Evolutionary conservation across 352 stramenopile species (phyloP), one percentile per base, ranked within the genome.

Genomic region (Globisporangium orthogonon): DNA sequence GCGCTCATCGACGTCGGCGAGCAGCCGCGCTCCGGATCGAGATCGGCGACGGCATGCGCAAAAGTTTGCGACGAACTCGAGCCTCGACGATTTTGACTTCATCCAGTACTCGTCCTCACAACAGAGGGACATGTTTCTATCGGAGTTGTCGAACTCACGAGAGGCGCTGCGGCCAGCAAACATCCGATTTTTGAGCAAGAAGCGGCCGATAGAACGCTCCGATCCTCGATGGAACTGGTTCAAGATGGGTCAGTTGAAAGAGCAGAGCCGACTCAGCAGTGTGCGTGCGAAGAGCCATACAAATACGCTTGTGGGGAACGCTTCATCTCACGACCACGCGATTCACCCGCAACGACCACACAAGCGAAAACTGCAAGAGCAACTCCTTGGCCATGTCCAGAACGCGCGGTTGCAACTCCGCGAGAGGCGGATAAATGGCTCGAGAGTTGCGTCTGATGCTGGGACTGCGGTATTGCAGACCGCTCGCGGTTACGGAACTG

Each of bases 171-270:
- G 44, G 30, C 29, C 28, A 15, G 69, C 69, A 44, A 83, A 83
- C 56, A 48, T 83, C 11, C 69, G 74, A 15, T 59, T 83, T 10
- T 29, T 62, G 46, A 60, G 66, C 17, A 69, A 56, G 37, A 70
- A 78, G 49, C 59, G 52, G 39, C 71, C 60, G 37, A 74, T 66
- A 40, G 18, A 61, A 33, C 48, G 52, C 4, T 78, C 71, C 0
- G 74, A 84, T 66, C 70, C 74, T 56, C 70, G 70, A 13, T 84
- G 61, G 52, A 69, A 77, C 37, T 84, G 74, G 74, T 54, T 64
- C 31, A 71, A 73, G 56, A 52, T 80, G n/a, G 70, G 70, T 2
- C 57, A 64, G 4, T 66, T 67, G 43, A 73, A 78, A 37, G 56
- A 73, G 29, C 62, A 67, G 43, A 43, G 7, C 30, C 30, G 60